A percentile compares a stretch with the other conserved stretches of the same genome.
phyloP scores from a whole-genome alignment of 495 filamentous ascomycete species.

The Penicillium canescens region DNA sequence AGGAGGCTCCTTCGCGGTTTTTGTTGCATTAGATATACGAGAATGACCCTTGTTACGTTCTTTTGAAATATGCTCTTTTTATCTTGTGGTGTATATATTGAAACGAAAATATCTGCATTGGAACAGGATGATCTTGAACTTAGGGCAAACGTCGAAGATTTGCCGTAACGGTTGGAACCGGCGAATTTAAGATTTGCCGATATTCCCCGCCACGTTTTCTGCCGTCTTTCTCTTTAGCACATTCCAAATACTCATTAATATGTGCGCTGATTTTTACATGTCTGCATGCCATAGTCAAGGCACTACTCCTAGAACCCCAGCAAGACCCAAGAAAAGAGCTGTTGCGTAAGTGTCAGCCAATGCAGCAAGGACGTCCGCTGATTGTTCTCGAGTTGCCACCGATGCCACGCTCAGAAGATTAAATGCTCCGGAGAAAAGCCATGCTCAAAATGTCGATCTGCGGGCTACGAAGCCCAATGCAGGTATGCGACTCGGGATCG shows the following conservation, averaged over 20 bases:
- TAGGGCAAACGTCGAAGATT: too few relatives aligned
- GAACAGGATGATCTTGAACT: not conserved
- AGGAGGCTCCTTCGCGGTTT: slow-evolving; percentile 6
- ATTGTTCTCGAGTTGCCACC: slow-evolving; percentile 28
- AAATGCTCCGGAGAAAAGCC: slow-evolving; percentile 43
- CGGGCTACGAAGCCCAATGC: slow-evolving; percentile 33
- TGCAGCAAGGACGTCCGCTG: not conserved
- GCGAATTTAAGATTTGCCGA: not conserved
- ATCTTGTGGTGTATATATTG: not conserved
- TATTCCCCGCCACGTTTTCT: not conserved
- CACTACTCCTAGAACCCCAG: not conserved
- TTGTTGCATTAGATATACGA: not conserved
- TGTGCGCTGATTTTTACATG: not conserved
- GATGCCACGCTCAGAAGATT: slow-evolving; percentile 42
- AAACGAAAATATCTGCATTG: not conserved
- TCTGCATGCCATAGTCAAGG: not conserved
- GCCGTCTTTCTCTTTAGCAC: not conserved
- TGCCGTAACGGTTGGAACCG: not conserved
- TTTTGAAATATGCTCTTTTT: not conserved
- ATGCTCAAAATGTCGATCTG: slow-evolving; percentile 33
- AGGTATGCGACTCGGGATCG: slow-evolving; percentile 37
- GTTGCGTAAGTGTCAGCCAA: slow-evolving; percentile 6
- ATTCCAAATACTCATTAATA: not conserved
- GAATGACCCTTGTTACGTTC: not conserved
- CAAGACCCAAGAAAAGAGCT: slow-evolving; percentile 15